Evolutionary conservation across 2,329 filamentous ascomycete genomes (phyloP), one percentile per base, ranked within the genome.

Genomic region (Xylaria sp.): DNA sequence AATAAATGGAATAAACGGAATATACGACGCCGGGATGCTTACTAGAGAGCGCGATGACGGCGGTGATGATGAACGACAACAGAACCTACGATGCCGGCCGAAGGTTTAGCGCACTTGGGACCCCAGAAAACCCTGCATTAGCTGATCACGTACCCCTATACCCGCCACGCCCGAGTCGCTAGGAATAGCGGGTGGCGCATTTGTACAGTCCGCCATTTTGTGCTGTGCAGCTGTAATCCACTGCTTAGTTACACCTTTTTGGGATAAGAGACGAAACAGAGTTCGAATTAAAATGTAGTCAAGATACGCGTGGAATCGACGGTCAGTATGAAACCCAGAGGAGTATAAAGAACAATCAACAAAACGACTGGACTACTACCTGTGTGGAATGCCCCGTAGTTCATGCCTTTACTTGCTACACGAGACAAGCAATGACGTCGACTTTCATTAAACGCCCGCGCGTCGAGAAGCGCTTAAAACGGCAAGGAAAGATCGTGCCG

Each of bases 11-110:
- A n/a, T n/a, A n/a, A n/a, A n/a, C n/a, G 10, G 43, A 61, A 30
- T 10, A 18, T 50, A 34, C 20, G 32, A 53, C 25, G 36, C 48
- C 15, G 41, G 32, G 4, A 39, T 48, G 45, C 61, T 48, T 63
- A 63, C 61, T 80, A 63, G 84, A 66, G 64, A 91, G 81, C 34
- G 89, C 84, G 60, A 90, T 75, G 63, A 79, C 80, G 61, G 89
- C 89, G 6, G 89, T 90, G 69, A 90, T 84, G 75, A 90, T 88
- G 79, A 90, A 91, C 55, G 89, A 90, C 70, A 91, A 83, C 36
- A 91, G 81, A 68, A 89, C 84, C 85, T 89, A 65, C 55, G 52
- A 45, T 25, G 30, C 34, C 18, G 23, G 48, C 30, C 23, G 45
- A 15, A 10, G 23, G 48, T 63, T 66, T 64, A 67, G 66, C 60